A percentile compares a stretch with the other conserved stretches of the same genome.
These are phyloP conservation scores for Alternaria arborescens DNA, from an alignment of 2,329 filamentous ascomycete genomes.

Conservation along the genomic window DNA sequence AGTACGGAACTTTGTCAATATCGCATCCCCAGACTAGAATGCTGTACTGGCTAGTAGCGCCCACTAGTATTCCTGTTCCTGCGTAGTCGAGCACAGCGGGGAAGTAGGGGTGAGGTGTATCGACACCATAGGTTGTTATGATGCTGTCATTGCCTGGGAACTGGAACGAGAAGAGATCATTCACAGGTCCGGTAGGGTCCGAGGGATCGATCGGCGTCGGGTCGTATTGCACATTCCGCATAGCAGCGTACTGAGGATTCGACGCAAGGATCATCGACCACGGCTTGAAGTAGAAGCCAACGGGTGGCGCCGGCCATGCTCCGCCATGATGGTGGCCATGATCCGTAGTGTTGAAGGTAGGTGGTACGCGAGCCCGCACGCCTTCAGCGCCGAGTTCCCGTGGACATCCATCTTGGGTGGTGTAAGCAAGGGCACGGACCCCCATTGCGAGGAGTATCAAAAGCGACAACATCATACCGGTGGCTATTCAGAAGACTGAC, in stretches of 20 bases:
- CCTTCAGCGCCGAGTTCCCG: constrained; percentile 1
- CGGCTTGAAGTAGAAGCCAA: constrained; percentile 26
- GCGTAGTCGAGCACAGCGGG: not conserved
- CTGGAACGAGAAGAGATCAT: constrained; percentile 33
- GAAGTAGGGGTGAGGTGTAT: constrained; percentile 11
- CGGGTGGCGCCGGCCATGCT: constrained; percentile 18
- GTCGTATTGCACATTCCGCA: constrained; percentile 31
- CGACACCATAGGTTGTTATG: constrained; percentile 25
- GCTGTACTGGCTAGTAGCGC: not conserved
- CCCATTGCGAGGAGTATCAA: not conserved
- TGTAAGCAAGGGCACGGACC: not conserved
- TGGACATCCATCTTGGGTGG: constrained; percentile 3
- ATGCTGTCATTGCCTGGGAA: constrained; percentile 22
- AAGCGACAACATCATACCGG: not conserved
- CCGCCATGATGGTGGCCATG: not conserved
- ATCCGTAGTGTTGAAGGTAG: not conserved
- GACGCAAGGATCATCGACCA: constrained; percentile 29
- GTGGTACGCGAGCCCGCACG: constrained; percentile 16
- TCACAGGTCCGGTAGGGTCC: constrained; percentile 12
- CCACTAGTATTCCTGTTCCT: not conserved
- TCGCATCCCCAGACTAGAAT: not conserved
- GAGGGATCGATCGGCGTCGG: constrained; percentile 17
- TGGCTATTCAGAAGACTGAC: not conserved
- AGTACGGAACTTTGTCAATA: not conserved
- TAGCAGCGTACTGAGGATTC: constrained; percentile 15